These are phyloP conservation scores for Zymoseptoria ardabiliae DNA, from an alignment of 2,329 filamentous ascomycete genomes.

Conservation along the genomic window DNA sequence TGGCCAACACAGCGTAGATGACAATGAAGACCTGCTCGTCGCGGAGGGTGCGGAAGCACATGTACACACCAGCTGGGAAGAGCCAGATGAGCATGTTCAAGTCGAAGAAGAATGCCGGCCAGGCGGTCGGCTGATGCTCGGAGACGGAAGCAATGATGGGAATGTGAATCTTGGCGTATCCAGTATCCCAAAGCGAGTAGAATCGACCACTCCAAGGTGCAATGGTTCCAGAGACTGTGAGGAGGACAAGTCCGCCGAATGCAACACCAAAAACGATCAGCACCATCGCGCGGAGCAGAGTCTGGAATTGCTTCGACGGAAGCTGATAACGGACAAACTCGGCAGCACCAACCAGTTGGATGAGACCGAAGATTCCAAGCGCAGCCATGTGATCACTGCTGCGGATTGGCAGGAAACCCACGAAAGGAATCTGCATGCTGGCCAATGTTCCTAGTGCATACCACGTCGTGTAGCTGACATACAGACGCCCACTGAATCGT, in stretches of 20 bases:
- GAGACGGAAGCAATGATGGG: slow-evolving; percentile 99
- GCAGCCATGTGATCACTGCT: slow-evolving; percentile 99
- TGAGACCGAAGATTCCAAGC: slow-evolving; percentile 86
- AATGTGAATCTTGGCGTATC: slow-evolving; percentile 98
- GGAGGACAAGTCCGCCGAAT: slow-evolving; percentile 67
- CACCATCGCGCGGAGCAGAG: slow-evolving; percentile 70
- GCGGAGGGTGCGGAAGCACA: slow-evolving; percentile 88
- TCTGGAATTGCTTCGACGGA: slow-evolving; percentile 89
- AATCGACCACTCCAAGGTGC: slow-evolving; percentile 97
- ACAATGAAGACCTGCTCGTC: slow-evolving; percentile 98
- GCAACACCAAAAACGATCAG: slow-evolving; percentile 66
- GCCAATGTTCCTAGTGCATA: slow-evolving; percentile 92
- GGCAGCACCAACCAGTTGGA: slow-evolving; percentile 88
- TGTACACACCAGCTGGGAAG: slow-evolving; percentile 95
- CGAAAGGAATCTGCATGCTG: slow-evolving; percentile 99
- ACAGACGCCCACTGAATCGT: slow-evolving; percentile 84
- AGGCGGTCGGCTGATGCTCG: slow-evolving; percentile 96
- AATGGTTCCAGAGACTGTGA: slow-evolving; percentile 82
- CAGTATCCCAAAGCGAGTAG: slow-evolving; percentile 98
- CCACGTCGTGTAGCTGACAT: slow-evolving; percentile 97
- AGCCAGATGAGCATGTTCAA: slow-evolving; percentile 98
- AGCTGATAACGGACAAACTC: slow-evolving; percentile 85
- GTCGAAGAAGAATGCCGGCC: slow-evolving; percentile 99
- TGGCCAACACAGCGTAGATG: slow-evolving; percentile 92
- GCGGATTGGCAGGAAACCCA: slow-evolving; percentile 91